Conservation (phyloP, 192 early-diverging fungal genomes). For the Gaertneriomyces semiglobifer region DNA sequence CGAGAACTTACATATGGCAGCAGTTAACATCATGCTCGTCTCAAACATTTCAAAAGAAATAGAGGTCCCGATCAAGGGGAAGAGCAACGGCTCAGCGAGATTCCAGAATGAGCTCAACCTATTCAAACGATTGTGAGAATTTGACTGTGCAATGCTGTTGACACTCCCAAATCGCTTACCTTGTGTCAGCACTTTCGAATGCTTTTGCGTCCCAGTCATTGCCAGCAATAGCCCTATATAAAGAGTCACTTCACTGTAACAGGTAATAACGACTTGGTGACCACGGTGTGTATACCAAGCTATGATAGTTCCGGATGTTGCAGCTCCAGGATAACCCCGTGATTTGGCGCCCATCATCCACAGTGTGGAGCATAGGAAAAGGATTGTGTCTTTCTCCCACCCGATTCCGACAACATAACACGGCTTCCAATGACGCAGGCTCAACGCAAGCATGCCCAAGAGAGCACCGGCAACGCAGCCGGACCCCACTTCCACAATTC, state of each 20-base stretch:
- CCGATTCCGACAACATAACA: neutral
- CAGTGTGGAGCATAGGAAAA: neutral
- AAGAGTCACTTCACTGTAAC: too few relatives aligned
- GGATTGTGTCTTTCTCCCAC: neutral
- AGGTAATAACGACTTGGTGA: too few relatives aligned
- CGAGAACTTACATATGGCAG: neutral
- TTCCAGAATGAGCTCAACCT: slow-evolving; percentile 12
- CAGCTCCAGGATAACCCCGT: slow-evolving; percentile 8
- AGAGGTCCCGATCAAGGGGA: slow-evolving; percentile 11
- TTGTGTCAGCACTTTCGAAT: slow-evolving; percentile 10
- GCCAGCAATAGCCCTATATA: neutral
- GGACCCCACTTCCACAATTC: neutral
- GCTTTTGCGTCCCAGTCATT: neutral
- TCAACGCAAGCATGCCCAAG: neutral
- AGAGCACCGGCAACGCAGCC: neutral
- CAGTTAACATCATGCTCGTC: neutral
- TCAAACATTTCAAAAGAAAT: slow-evolving; percentile 1
- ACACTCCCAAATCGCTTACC: slow-evolving; percentile 1
- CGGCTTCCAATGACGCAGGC: neutral
- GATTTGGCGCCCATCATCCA: slow-evolving; percentile 16
- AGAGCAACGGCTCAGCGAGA: slow-evolving; percentile 14
- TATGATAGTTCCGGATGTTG: slow-evolving; percentile 4
- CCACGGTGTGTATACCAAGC: neutral
- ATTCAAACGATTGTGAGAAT: neutral
- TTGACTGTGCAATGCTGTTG: neutral